These are phyloP conservation scores for Penicillium flavigenum DNA, from an alignment of 495 filamentous ascomycete species.

Conservation along the genomic window DNA sequence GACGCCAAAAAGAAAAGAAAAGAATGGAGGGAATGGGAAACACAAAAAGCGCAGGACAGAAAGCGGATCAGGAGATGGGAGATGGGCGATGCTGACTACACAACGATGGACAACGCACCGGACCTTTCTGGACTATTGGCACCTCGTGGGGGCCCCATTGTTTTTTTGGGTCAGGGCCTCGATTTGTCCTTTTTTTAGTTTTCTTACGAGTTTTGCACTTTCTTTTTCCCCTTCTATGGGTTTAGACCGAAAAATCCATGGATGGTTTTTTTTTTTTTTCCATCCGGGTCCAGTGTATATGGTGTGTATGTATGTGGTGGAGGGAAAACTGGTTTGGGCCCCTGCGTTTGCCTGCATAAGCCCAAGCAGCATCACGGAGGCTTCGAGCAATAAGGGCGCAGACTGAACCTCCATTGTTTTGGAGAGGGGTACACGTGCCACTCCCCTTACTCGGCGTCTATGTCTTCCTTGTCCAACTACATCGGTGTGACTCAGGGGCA, in stretches of 20 bases:
- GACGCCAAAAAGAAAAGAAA: slow-evolving; percentile 29
- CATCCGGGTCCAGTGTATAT: neutral
- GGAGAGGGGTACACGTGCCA: slow-evolving; percentile 5
- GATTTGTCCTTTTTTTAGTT: slow-evolving; percentile 8
- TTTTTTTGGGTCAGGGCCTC: slow-evolving; percentile 11
- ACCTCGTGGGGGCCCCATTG: slow-evolving; percentile 21
- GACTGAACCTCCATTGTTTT: slow-evolving; percentile 6
- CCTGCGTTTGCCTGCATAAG: slow-evolving; percentile 23
- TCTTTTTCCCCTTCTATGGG: neutral
- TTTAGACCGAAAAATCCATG: neutral
- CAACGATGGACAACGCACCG: neutral
- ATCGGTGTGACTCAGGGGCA: slow-evolving; percentile 9
- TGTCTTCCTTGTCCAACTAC: slow-evolving; percentile 5
- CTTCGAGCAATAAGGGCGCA: slow-evolving; percentile 9
- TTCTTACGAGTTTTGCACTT: neutral
- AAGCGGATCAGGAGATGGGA: slow-evolving; percentile 37
- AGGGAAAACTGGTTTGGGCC: slow-evolving; percentile 16
- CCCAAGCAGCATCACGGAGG: slow-evolving; percentile 7
- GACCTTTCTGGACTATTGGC: slow-evolving; percentile 15
- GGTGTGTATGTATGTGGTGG: neutral
- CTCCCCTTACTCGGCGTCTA: slow-evolving; percentile 19
- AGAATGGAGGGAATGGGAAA: slow-evolving; percentile 26
- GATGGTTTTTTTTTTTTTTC: neutral
- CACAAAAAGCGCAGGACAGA: slow-evolving; percentile 23
- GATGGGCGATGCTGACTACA: slow-evolving; percentile 34